Base-by-base conservation (phyloP, 106 monocot species). In the Chionographis japonica region DNA sequence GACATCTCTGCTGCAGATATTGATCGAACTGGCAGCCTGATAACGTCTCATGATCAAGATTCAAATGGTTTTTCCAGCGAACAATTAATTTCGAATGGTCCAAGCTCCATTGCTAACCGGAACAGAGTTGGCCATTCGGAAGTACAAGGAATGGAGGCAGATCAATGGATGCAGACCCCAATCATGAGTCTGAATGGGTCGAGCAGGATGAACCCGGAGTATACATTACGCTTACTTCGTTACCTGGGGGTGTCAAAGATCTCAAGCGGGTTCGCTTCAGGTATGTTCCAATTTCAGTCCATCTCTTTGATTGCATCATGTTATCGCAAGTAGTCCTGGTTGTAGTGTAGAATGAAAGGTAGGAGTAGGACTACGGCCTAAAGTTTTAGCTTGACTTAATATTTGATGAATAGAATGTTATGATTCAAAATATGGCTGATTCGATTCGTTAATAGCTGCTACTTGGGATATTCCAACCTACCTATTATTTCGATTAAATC, bases 191-290 rank as follows among this genome's bases (percentile, higher is more conserved):
- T 63, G 97, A 97, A 83, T 86, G 97, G 89, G 92, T 97, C 15
- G 97, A 92, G 76, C 97, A 97, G 77, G 92, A 97, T 73, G 92
- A 97, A 37, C 97, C 89, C 37, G 97, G 97, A 3, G 97, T 97
- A 12, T 97, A 97, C 67, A 97, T 97, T 40, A 97, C 97, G 10
- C 84, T 97, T 17, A 86, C 83, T 54, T 82, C 88, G 19, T 81
- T 97, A 40, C 83, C 97, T 59, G 92, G 89, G 8, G 97, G 89
- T 16, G 56, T 74, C 37, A 89, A 79, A 65, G 97, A 97, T 65
- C 97, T 97, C 63, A 97, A 89, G 72, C 65, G 97, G 54, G 97
- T 97, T 62, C 86, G 97, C 10, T 97, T 97, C 87, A 97, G 97
- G 97, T 95, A 83, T 37, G n/a, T 36, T 72, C n/a, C 67, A 58